A percentile compares a stretch with the other conserved stretches of the same genome.
Conservation (phyloP, 371 early-diverging fungal species). For the Mucor piriformis region DNA sequence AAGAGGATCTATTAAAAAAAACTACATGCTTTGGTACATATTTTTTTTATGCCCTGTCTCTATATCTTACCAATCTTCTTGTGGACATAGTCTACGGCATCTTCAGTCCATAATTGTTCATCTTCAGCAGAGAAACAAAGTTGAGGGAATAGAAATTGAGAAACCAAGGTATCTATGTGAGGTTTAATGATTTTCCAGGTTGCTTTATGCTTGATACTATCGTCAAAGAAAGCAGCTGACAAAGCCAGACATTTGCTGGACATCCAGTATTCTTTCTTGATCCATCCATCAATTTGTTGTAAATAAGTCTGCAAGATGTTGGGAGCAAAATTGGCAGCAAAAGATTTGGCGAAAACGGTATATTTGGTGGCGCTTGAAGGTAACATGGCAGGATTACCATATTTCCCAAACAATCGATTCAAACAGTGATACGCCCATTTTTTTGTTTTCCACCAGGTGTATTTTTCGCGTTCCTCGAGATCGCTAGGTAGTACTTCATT, state of each 20-base stretch:
- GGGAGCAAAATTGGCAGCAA: conserved; percentile 83
- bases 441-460: conserved; percentile 89
- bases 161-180: conserved; percentile 73
- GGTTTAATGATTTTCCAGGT: conserved; percentile 90
- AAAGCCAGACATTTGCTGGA: conserved; percentile 56
- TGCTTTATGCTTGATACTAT: conserved; percentile 79
- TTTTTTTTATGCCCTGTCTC: no score
- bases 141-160: conserved; percentile 87
- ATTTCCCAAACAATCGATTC: conserved; percentile 78
- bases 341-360: conserved; percentile 74
- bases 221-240: conserved; percentile 58
- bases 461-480: conserved; percentile 68
- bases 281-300: conserved; percentile 74
- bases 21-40: no score
- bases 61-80: conserved; percentile 61
- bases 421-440: conserved; percentile 91
- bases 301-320: conserved; percentile 81
- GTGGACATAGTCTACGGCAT: conserved; percentile 91
- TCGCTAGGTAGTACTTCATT: conserved; percentile 56
- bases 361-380: conserved; percentile 56
- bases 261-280: conserved; percentile 67
- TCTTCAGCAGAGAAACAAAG: conserved; percentile 84
- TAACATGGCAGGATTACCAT: conserved; percentile 75
- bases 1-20: conserved; percentile 56
- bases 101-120: conserved; percentile 86